phyloP scores from a whole-genome alignment of 306 rosid genomes.

The Quercus rubra region DNA sequence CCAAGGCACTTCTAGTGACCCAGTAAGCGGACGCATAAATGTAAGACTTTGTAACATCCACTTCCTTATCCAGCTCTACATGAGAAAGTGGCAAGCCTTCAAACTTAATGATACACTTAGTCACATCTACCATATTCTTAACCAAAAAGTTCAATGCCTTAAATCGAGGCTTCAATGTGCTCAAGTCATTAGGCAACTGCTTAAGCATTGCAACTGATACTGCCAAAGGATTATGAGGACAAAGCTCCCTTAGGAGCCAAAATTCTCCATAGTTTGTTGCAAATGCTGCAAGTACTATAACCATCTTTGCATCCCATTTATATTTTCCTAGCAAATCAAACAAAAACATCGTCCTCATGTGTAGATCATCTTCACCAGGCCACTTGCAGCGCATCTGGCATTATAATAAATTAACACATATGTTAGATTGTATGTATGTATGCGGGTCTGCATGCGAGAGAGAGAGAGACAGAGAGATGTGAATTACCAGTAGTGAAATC shows the following conservation, averaged over 20 bases:
- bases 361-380: conserved; percentile 33
- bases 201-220: conserved; percentile 39
- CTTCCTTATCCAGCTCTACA: conserved; percentile 26
- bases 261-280: conserved; percentile 53
- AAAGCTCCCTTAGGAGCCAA: conserved; percentile 40
- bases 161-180: conserved; percentile 26
- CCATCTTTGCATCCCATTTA: conserved; percentile 62
- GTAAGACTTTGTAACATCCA: conserved; percentile 17
- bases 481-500: conserved; percentile 41
- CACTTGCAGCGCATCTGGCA: conserved; percentile 49
- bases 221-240: conserved; percentile 38
- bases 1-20: conserved; percentile 54
- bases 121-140: conserved; percentile 47
- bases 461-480: neutral
- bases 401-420: conserved; percentile 8
- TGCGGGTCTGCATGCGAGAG: neutral
- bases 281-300: conserved; percentile 54
- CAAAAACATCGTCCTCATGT: conserved; percentile 40
- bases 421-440: too few species aligned
- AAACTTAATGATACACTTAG: conserved; percentile 54
- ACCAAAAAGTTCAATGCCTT: conserved; percentile 47
- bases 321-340: conserved; percentile 53
- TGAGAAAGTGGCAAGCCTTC: conserved; percentile 38
- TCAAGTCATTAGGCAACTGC: conserved; percentile 32
- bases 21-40: conserved; percentile 51